Conservation (phyloP, 2,329 filamentous ascomycete genomes). For the Aspergillus pseudonomiae region DNA sequence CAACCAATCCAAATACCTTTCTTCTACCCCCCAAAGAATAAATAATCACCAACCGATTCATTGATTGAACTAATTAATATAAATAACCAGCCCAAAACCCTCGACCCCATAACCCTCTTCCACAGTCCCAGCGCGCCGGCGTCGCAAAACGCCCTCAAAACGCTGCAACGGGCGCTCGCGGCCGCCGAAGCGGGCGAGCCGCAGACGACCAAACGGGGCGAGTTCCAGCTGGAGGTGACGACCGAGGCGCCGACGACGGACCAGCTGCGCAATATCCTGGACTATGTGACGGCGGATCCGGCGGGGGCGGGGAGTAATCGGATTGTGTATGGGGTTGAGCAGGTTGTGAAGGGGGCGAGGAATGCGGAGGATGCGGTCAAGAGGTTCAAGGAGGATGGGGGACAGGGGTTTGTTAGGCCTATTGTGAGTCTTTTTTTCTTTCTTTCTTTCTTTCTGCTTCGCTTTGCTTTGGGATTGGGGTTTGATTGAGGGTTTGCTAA, state of each 20-base stretch:
- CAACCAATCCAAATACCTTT: too few species aligned
- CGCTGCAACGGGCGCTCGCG: conserved; percentile 80
- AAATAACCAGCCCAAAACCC: conserved; percentile 66
- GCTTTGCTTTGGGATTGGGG: not conserved
- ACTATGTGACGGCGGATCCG: conserved; percentile 56
- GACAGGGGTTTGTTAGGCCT: conserved; percentile 69
- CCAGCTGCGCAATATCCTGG: conserved; percentile 80
- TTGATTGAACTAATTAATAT: not conserved
- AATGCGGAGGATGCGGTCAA: conserved; percentile 77
- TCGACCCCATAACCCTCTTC: conserved; percentile 95
- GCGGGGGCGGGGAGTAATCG: conserved; percentile 63
- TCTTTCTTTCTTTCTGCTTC: conserved; percentile 4
- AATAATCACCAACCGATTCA: too few species aligned
- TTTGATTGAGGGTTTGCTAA: conserved; percentile 24
- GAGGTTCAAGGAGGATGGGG: conserved; percentile 71
- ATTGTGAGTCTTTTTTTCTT: conserved; percentile 61
- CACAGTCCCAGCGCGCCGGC: conserved; percentile 76
- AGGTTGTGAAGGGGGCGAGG: conserved; percentile 74
- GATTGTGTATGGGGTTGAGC: conserved; percentile 64
- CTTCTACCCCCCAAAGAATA: too few species aligned
- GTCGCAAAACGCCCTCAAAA: conserved; percentile 71
- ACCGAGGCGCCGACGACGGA: conserved; percentile 78
- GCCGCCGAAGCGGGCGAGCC: conserved; percentile 73
- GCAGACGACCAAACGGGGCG: conserved; percentile 66
- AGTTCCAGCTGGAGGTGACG: conserved; percentile 86